Evolutionary conservation across 306 rosid species (phyloP).

Genomic region (Cicer arietinum): DNA sequence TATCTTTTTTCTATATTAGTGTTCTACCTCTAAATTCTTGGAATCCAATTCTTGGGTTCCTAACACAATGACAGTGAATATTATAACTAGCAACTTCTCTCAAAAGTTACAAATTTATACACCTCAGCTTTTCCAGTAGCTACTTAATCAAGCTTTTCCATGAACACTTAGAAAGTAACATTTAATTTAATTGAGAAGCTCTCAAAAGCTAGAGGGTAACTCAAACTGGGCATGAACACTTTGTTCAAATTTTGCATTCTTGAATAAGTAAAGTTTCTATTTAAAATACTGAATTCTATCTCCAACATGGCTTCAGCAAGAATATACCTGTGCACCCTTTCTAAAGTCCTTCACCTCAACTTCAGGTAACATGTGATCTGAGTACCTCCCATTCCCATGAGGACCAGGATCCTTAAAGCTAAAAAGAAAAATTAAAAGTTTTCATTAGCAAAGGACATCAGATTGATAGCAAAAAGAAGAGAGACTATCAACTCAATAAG

Average conservation of each 20-base stretch:
- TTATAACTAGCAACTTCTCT: neutral
- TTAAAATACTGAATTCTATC: slow-evolving; percentile 33
- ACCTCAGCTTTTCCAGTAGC: neutral
- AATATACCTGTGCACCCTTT: slow-evolving; percentile 97
- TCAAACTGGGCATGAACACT: neutral
- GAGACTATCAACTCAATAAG: slow-evolving; percentile 25
- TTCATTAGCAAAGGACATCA: slow-evolving; percentile 34
- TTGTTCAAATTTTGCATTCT: slow-evolving; percentile 29
- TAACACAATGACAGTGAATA: neutral
- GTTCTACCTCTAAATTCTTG: too few relatives aligned
- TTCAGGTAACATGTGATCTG: slow-evolving; percentile 97
- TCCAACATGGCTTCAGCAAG: slow-evolving; percentile 35
- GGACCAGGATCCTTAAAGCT: slow-evolving; percentile 99
- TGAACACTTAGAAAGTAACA: neutral
- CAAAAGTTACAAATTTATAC: slow-evolving; percentile 4
- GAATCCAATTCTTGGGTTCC: too few relatives aligned
- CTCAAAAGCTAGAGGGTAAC: neutral
- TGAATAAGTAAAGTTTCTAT: neutral
- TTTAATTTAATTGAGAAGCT: neutral
- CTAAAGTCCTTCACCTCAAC: slow-evolving; percentile 88
- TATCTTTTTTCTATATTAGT: too few relatives aligned
- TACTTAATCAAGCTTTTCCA: neutral
- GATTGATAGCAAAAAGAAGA: slow-evolving; percentile 37
- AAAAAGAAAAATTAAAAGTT: slow-evolving; percentile 39
- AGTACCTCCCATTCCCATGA: slow-evolving; percentile 93